phyloP scores from a whole-genome alignment of 2,329 filamentous ascomycete genomes.

The Diplodia intermedia region DNA sequence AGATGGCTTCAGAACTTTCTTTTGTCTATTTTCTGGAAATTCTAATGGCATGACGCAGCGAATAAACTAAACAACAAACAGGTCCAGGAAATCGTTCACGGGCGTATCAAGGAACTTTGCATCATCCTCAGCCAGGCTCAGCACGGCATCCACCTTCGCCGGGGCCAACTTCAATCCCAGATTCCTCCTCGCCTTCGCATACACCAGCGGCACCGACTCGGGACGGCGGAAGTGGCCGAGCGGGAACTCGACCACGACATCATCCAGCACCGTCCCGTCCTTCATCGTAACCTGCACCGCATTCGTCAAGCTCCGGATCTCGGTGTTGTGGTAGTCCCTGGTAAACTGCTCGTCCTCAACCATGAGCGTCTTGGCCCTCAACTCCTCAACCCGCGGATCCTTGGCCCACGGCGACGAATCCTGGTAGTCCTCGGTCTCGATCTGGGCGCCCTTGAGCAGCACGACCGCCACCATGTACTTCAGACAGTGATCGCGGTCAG shows the following conservation, averaged over 20 bases:
- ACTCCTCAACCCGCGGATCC: slow-evolving; percentile 84
- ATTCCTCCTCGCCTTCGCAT: slow-evolving; percentile 38
- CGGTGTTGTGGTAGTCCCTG: slow-evolving; percentile 90
- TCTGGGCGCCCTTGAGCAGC: slow-evolving; percentile 89
- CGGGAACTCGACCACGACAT: slow-evolving; percentile 91
- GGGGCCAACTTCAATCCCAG: slow-evolving; percentile 29
- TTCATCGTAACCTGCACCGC: slow-evolving; percentile 93
- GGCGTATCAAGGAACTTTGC: no score
- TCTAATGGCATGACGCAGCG: no score
- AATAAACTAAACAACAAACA: no score
- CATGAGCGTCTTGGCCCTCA: slow-evolving; percentile 86
- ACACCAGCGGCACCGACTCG: slow-evolving; percentile 36
- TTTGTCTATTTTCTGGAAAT: no score
- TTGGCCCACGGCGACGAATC: slow-evolving; percentile 92
- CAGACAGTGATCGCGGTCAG: slow-evolving; percentile 98
- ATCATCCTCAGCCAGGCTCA: no score
- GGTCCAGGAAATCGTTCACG: no score
- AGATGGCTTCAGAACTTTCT: no score
- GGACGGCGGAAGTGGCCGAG: slow-evolving; percentile 70
- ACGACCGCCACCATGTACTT: slow-evolving; percentile 92
- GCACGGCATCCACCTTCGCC: no score
- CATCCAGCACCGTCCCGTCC: slow-evolving; percentile 88
- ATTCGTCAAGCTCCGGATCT: slow-evolving; percentile 95
- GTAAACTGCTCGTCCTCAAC: slow-evolving; percentile 97
- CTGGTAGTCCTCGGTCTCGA: slow-evolving; percentile 90